phyloP scores from a whole-genome alignment of 129 eudicot species.

The Chrysanthemum seticuspe region DNA sequence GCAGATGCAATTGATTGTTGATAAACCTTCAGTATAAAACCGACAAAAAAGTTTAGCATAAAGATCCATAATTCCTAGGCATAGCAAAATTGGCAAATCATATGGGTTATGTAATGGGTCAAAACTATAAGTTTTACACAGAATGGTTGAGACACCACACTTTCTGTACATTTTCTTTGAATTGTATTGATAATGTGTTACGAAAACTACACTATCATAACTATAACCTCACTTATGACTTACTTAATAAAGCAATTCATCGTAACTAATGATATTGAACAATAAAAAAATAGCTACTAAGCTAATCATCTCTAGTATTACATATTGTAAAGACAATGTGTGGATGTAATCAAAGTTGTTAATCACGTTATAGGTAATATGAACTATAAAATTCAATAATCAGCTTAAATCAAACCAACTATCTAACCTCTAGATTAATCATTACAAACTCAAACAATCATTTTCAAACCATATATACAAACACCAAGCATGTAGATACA shows the following conservation, averaged over 20 bases:
- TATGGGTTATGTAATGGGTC: not conserved
- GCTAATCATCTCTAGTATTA: too few relatives aligned
- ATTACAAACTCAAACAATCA: not conserved
- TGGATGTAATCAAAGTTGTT: too few relatives aligned
- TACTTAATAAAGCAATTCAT: too few relatives aligned
- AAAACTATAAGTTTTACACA: not conserved
- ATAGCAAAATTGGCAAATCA: not conserved
- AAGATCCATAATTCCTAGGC: constrained; percentile 8
- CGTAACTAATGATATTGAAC: too few relatives aligned
- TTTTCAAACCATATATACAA: not conserved
- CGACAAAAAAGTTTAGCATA: constrained; percentile 5
- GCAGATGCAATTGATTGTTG: constrained; percentile 75
- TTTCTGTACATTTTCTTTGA: too few relatives aligned
- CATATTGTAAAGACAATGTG: too few relatives aligned
- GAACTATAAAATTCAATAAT: not conserved
- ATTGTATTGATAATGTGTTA: too few relatives aligned
- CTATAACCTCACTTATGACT: too few relatives aligned
- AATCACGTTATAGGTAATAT: not conserved
- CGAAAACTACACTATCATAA: too few relatives aligned
- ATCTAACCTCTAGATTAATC: not conserved
- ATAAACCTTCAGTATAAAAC: constrained; percentile 50
- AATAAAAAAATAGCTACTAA: too few relatives aligned
- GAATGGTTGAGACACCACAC: too few relatives aligned
- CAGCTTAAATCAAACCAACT: not conserved
- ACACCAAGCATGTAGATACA: not conserved